Evolutionary conservation across 768 basidiomycete genomes (phyloP).

Genomic region (Boletus rubescentipes): DNA sequence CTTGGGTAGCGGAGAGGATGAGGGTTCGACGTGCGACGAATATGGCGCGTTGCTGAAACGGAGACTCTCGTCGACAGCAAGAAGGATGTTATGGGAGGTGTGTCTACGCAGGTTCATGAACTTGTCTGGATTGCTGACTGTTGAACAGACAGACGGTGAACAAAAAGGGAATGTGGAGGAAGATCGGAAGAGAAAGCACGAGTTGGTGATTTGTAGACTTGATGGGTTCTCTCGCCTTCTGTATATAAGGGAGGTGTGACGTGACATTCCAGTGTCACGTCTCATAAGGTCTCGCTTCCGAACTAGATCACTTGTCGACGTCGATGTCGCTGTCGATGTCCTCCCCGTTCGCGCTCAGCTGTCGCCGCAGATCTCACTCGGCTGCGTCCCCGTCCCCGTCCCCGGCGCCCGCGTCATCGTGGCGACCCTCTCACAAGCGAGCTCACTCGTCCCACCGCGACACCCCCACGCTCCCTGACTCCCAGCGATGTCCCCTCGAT

Average conservation of each 20-base stretch:
- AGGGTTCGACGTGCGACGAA: slow-evolving; percentile 6
- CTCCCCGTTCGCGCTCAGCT: slow-evolving; percentile 34
- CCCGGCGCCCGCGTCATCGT: slow-evolving; percentile 36
- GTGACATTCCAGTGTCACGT: slow-evolving; percentile 20
- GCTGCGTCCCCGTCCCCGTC: slow-evolving; percentile 37
- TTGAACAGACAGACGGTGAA: slow-evolving; percentile 1
- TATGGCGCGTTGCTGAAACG: slow-evolving; percentile 34
- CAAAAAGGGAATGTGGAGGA: too few species aligned
- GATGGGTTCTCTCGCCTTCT: slow-evolving; percentile 17
- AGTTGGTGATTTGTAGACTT: slow-evolving; percentile 23
- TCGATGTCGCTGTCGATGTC: slow-evolving; percentile 31
- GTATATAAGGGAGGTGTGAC: slow-evolving; percentile 24
- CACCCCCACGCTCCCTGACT: slow-evolving; percentile 35
- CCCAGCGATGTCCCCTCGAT: slow-evolving; percentile 54
- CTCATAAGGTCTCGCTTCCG: slow-evolving; percentile 13
- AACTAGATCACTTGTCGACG: slow-evolving; percentile 14
- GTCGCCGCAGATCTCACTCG: slow-evolving; percentile 57
- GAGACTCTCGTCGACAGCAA: slow-evolving; percentile 29
- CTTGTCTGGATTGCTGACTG: neutral
- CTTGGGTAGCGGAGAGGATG: slow-evolving; percentile 22
- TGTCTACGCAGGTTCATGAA: neutral
- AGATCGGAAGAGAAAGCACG: slow-evolving; percentile 3
- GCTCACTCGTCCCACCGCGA: slow-evolving; percentile 41
- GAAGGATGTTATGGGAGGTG: slow-evolving; percentile 32
- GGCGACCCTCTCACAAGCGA: slow-evolving; percentile 50